Evolutionary conservation across 1,284 basidiomycete genomes (phyloP).

Genomic region (Pisolithus thermaeus): DNA sequence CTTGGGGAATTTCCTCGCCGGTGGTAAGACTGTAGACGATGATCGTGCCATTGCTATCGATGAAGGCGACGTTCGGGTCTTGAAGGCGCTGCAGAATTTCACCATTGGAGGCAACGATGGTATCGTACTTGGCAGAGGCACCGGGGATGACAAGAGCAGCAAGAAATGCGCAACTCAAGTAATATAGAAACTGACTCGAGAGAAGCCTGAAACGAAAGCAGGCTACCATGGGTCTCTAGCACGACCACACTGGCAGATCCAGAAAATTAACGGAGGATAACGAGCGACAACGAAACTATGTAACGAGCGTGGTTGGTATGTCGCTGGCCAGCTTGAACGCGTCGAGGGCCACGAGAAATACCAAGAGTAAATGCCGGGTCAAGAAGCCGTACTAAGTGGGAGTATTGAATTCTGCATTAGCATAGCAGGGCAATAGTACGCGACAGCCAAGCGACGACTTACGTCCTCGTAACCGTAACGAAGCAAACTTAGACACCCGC

Average conservation of each 20-base stretch:
- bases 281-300: constrained; percentile 6
- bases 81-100: constrained; percentile 17
- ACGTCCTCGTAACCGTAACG: constrained; percentile 2
- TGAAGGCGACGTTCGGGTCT: constrained; percentile 30
- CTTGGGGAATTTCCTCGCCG: constrained; percentile 42
- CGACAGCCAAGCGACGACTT: background rate
- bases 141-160: constrained; percentile 3
- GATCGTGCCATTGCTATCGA: constrained; percentile 35
- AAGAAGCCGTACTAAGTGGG: background rate
- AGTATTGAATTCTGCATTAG: background rate
- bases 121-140: constrained; percentile 9
- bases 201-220: constrained; percentile 10
- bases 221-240: constrained; percentile 23
- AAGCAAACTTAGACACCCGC: background rate
- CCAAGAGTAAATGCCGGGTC: constrained; percentile 1
- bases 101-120: constrained; percentile 1
- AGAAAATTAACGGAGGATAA: constrained; percentile 1
- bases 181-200: constrained; percentile 11
- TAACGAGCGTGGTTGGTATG: constrained; percentile 12
- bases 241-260: constrained; percentile 7
- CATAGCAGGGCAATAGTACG: background rate
- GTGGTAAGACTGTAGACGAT: constrained; percentile 42
- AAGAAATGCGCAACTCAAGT: constrained; percentile 11
- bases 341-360: constrained; percentile 5
- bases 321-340: constrained; percentile 1